A percentile compares a stretch with the other conserved stretches of the same genome.
Conservation (phyloP, 257 asterid species). For the Jacaranda copaia region DNA sequence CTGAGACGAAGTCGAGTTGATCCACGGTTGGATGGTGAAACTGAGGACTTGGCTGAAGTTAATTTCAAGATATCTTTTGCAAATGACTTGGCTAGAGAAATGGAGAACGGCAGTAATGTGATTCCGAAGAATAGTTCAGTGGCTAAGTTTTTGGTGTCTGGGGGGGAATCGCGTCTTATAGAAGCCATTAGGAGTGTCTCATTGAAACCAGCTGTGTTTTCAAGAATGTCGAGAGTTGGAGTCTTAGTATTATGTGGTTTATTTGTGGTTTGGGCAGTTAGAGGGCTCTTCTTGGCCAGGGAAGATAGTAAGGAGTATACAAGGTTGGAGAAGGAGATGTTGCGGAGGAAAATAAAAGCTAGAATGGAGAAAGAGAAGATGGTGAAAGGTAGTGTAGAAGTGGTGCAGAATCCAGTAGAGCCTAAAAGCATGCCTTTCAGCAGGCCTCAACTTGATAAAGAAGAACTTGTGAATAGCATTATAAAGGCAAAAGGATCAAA, state of each 20-base stretch:
- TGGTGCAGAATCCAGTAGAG: constrained; percentile 55
- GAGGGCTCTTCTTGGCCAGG: constrained; percentile 43
- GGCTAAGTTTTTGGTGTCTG: constrained; percentile 59
- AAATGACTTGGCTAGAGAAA: constrained; percentile 70
- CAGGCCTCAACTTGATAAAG: constrained; percentile 83
- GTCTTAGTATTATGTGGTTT: constrained; percentile 63
- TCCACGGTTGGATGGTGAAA: constrained; percentile 44
- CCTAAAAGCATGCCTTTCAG: constrained; percentile 40
- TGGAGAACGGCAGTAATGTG: constrained; percentile 67
- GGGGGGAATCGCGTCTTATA: constrained; percentile 44
- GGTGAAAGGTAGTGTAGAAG: constrained; percentile 67
- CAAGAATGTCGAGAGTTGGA: constrained; percentile 62
- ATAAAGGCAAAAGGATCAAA: constrained; percentile 52
- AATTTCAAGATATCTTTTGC: constrained; percentile 68
- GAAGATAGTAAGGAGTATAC: constrained; percentile 52
- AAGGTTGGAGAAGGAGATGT: constrained; percentile 77
- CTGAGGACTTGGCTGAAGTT: constrained; percentile 53
- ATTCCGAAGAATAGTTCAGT: constrained; percentile 70
- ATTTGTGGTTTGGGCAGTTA: constrained; percentile 54
- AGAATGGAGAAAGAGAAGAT: constrained; percentile 59
- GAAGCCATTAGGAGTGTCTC: constrained; percentile 41
- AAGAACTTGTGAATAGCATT: constrained; percentile 60
- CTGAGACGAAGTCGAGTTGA: constrained; percentile 60
- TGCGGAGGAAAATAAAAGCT: constrained; percentile 73
- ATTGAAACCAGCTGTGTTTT: constrained; percentile 45